These are phyloP conservation scores for Amaranthus cruentus DNA, from an alignment of 148 eudicot species.

Conservation along the genomic window DNA sequence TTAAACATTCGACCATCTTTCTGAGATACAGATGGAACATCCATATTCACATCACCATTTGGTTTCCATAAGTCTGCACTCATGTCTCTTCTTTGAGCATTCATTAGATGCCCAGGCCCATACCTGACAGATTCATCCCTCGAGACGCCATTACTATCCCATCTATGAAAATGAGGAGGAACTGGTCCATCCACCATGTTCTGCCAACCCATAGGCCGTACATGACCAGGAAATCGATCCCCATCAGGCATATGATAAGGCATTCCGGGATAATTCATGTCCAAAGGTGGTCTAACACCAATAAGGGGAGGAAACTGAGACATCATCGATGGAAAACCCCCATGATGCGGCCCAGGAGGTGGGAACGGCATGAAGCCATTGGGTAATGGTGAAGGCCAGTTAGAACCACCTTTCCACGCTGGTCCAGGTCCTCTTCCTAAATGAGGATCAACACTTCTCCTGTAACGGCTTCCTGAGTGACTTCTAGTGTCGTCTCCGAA, in stretches of 20 bases:
- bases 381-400: conserved; percentile 76
- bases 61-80: conserved; percentile 62
- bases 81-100: conserved; percentile 49
- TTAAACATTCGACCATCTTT: conserved; percentile 37
- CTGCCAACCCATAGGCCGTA: conserved; percentile 71
- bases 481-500: conserved; percentile 62
- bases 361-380: conserved; percentile 84
- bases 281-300: conserved; percentile 71
- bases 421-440: conserved; percentile 70
- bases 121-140: conserved; percentile 63
- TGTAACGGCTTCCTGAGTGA: conserved; percentile 53
- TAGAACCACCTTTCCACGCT: conserved; percentile 75
- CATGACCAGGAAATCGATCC: conserved; percentile 61
- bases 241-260: conserved; percentile 73
- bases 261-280: conserved; percentile 57
- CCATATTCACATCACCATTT: conserved; percentile 43
- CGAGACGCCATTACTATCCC: conserved; percentile 69
- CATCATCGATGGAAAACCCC: conserved; percentile 65
- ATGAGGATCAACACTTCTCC: conserved; percentile 65
- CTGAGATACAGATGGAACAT: conserved; percentile 35
- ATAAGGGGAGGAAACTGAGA: conserved; percentile 72
- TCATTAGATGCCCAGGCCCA: conserved; percentile 34
- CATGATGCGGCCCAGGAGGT: conserved; percentile 73
- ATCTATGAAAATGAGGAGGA: conserved; percentile 51
- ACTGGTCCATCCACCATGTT: conserved; percentile 52